Evolutionary conservation across 2,329 filamentous ascomycete species (phyloP).

Genomic region (Pseudonectria foliicola): DNA sequence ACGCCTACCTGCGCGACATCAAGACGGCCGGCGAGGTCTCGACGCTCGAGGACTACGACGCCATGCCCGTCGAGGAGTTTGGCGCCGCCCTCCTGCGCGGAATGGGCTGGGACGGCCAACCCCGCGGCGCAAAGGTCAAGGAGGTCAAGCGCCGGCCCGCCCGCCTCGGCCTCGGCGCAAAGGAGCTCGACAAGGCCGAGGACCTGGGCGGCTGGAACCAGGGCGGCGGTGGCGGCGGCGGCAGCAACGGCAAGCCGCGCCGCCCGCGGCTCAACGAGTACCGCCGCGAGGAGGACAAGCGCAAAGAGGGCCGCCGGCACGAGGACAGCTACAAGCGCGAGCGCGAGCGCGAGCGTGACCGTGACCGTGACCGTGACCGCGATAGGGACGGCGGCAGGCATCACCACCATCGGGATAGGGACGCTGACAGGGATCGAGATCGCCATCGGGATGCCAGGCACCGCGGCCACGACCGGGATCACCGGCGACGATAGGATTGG

Average conservation of each 20-base stretch:
- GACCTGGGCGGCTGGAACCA: conserved; percentile 79
- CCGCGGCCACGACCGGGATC: conserved; percentile 16
- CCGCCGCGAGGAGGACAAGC: conserved; percentile 34
- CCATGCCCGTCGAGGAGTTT: conserved; percentile 90
- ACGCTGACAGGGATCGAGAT: conserved; percentile 13
- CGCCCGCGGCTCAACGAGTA: conserved; percentile 45
- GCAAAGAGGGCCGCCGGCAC: conserved; percentile 34
- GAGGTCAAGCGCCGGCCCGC: conserved; percentile 67
- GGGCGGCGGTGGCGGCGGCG: too few relatives aligned
- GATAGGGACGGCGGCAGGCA: conserved; percentile 31
- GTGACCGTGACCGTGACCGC: conserved; percentile 27
- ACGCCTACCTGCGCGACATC: conserved; percentile 65
- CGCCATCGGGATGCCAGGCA: conserved; percentile 15
- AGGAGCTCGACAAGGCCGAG: conserved; percentile 63
- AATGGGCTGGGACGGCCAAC: conserved; percentile 86
- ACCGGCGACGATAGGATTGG: conserved; percentile 16
- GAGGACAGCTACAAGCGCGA: conserved; percentile 42
- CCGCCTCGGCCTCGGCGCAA: conserved; percentile 82
- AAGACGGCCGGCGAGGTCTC: conserved; percentile 65
- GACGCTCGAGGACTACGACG: conserved; percentile 76
- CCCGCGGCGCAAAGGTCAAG: conserved; percentile 46
- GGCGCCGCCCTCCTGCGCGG: conserved; percentile 82
- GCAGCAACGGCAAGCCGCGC: conserved; percentile 36
- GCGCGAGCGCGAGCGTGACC: conserved; percentile 31
- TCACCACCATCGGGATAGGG: conserved; percentile 22